phyloP scores from a whole-genome alignment of 768 basidiomycete species.

The Ephemerocybe angulata region DNA sequence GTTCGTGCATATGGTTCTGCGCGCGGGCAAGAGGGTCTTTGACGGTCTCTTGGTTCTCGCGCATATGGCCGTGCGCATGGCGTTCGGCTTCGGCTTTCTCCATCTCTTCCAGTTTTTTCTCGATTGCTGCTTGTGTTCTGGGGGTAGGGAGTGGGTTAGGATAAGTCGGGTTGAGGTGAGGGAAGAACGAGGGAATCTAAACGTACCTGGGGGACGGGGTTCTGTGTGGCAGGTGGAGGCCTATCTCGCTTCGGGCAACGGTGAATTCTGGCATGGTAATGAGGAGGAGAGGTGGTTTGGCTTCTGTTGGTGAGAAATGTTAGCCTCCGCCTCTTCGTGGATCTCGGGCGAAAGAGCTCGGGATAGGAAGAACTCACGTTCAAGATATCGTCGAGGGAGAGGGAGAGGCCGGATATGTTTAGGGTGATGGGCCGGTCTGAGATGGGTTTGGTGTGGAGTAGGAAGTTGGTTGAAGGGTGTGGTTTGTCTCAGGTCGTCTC shows the following conservation, averaged over 20 bases:
- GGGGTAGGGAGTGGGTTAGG: not conserved
- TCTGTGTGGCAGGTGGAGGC: too few relatives aligned
- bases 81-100: slow-evolving; percentile 28
- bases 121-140: slow-evolving; percentile 44
- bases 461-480: too few relatives aligned
- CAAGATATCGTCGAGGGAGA: too few relatives aligned
- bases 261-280: not conserved
- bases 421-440: too few relatives aligned
- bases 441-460: too few relatives aligned
- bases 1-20: slow-evolving; percentile 51
- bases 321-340: too few relatives aligned
- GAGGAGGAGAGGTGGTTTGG: not conserved
- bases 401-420: too few relatives aligned
- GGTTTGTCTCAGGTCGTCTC: too few relatives aligned
- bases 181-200: not conserved
- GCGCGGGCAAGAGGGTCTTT: slow-evolving; percentile 49
- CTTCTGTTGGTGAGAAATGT: too few relatives aligned
- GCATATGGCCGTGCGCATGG: slow-evolving; percentile 22
- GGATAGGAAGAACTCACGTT: too few relatives aligned
- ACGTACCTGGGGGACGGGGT: too few relatives aligned
- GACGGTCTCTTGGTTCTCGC: slow-evolving; percentile 32
- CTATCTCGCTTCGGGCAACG: not conserved
- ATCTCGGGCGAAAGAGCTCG: too few relatives aligned
- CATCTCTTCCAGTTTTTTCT: slow-evolving; percentile 34
- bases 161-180: not conserved